A percentile compares a stretch with the other conserved stretches of the same genome.
Conservation (phyloP, 441 rosid genomes). For the Croton laevigatus region DNA sequence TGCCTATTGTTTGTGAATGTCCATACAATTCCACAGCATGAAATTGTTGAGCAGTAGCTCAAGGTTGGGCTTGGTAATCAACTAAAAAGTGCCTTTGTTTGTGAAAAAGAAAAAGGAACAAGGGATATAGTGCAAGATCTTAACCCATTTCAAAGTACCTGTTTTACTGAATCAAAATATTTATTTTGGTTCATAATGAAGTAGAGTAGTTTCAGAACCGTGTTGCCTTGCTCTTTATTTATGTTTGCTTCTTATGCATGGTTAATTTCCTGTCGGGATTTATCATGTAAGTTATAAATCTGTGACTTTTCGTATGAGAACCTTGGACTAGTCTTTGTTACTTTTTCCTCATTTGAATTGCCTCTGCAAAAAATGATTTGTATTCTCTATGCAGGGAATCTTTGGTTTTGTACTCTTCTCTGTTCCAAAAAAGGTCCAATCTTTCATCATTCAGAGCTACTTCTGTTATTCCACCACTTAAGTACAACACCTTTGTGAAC, state of each 20-base stretch:
- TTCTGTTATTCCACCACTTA: conserved; percentile 16
- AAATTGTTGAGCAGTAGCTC: not conserved
- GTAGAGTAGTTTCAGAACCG: not conserved
- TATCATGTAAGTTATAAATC: not conserved
- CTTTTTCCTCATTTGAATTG: not conserved
- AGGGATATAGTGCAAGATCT: not conserved
- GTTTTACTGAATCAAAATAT: not conserved
- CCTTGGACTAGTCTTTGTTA: not conserved
- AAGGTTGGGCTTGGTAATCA: not conserved
- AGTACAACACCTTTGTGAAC: conserved; percentile 13
- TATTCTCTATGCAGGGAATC: conserved; percentile 33
- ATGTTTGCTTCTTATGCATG: not conserved
- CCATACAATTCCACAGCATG: not conserved
- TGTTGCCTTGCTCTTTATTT: not conserved
- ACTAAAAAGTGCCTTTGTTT: not conserved
- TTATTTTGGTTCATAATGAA: not conserved
- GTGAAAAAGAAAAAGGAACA: not conserved
- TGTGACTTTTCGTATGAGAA: not conserved
- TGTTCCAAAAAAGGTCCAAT: conserved; percentile 15
- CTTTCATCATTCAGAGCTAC: conserved; percentile 20
- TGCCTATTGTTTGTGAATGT: not conserved
- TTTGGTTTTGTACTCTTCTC: conserved; percentile 20
- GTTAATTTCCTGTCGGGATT: not conserved
- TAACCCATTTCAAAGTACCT: not conserved
- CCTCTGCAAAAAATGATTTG: not conserved